Percentiles rank a stretch among this genome's conserved stretches.
These are phyloP conservation scores for Phytophthora brassicae DNA, from an alignment of 352 stramenopile genomes.

Conservation along the genomic window DNA sequence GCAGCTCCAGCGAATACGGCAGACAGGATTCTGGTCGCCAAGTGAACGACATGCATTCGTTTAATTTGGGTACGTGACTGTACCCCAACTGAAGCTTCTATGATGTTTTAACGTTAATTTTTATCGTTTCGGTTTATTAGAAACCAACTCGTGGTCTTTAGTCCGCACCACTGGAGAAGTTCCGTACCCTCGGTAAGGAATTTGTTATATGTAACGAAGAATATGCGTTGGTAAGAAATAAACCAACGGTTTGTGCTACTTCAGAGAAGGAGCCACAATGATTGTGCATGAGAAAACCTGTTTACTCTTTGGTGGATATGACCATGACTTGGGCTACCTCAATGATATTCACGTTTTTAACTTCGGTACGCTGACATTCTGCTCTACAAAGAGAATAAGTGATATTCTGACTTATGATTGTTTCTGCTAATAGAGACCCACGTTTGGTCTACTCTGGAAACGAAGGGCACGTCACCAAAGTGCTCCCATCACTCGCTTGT, in stretches of 20 bases:
- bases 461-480: conserved; percentile 89
- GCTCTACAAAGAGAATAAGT: not conserved
- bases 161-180: conserved; percentile 52
- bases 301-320: conserved; percentile 96
- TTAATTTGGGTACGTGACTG: conserved; percentile 79
- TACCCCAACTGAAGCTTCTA: no score
- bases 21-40: conserved; percentile 68
- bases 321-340: conserved; percentile 93
- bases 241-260: no score
- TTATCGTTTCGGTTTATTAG: conserved; percentile 35
- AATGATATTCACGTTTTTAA: conserved; percentile 97
- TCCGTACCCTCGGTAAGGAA: conserved; percentile 61
- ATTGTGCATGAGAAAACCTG: conserved; percentile 91
- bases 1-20: conserved; percentile 94
- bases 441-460: conserved; percentile 90
- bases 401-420: not conserved
- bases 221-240: no score
- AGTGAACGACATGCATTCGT: conserved; percentile 96
- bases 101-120: not conserved
- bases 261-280: conserved; percentile 88
- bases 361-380: conserved; percentile 80
- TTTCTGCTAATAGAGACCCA: conserved; percentile 39
- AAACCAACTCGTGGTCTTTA: conserved; percentile 49
- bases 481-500: conserved; percentile 94
- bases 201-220: no score